Evolutionary conservation across 176 grass and related monocot genomes (phyloP).

Genomic region (Aegilops speltoides): DNA sequence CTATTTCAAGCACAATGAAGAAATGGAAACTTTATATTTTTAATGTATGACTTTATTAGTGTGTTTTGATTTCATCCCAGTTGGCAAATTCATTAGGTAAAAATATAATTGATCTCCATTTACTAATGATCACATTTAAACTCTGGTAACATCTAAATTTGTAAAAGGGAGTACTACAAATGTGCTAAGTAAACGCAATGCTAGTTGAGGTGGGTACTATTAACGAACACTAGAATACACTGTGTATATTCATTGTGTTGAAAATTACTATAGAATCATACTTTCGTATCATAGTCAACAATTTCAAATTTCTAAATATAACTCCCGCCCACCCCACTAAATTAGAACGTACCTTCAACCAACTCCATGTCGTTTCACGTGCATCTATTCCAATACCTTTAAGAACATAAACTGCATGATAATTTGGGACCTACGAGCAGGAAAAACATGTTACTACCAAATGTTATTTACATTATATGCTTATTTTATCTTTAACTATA

Average conservation of each 20-base stretch:
- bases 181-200: no score
- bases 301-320: neutral
- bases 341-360: slow-evolving; percentile 64
- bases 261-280: neutral
- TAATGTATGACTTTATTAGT: no score
- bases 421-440: slow-evolving; percentile 53
- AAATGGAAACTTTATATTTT: no score
- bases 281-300: neutral
- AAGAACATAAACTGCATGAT: slow-evolving; percentile 60
- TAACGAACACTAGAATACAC: neutral
- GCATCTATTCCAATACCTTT: slow-evolving; percentile 36
- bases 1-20: no score
- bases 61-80: no score
- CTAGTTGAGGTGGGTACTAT: no score
- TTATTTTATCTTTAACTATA: neutral
- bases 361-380: slow-evolving; percentile 64
- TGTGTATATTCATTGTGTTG: neutral
- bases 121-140: no score
- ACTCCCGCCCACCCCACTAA: neutral
- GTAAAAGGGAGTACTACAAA: no score
- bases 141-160: no score
- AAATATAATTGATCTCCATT: no score
- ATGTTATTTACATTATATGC: neutral
- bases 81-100: no score
- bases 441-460: neutral